phyloP scores from a whole-genome alignment of 192 early-diverging fungal species.

The Coemansia sp. region DNA sequence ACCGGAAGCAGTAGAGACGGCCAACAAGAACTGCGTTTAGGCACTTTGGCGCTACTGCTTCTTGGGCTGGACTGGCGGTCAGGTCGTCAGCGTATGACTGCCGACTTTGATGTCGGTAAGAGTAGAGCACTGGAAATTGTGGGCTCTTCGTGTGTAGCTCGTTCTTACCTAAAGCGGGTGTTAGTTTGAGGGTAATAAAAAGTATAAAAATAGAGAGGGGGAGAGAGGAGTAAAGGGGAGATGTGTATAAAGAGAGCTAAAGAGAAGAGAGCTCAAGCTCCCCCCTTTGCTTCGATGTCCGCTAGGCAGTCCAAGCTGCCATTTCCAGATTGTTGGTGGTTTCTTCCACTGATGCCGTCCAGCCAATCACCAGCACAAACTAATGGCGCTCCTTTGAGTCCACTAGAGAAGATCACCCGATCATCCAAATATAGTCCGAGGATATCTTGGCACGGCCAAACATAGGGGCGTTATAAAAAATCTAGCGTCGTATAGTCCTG shows the following conservation, averaged over 20 bases:
- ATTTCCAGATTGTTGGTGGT: background rate
- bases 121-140: background rate
- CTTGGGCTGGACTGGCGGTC: background rate
- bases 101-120: too few species aligned
- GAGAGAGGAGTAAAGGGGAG: conserved; percentile 2
- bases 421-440: conserved; percentile 8
- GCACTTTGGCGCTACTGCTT: background rate
- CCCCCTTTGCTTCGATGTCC: background rate
- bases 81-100: background rate
- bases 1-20: background rate
- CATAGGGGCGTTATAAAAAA: background rate
- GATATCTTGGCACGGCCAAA: background rate
- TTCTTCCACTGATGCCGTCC: background rate
- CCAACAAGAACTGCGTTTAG: conserved; percentile 3
- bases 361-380: conserved; percentile 19
- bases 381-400: conserved; percentile 6
- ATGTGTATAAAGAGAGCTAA: conserved; percentile 5
- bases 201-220: background rate
- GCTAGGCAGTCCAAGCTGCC: background rate
- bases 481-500: background rate
- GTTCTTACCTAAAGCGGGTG: background rate
- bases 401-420: background rate
- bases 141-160: background rate
- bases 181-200: background rate
- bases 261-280: conserved; percentile 3